Evolutionary conservation across 805 yeast genomes (phyloP), one percentile per base, ranked within the genome.

Genomic region (Lipomyces japonicus): DNA sequence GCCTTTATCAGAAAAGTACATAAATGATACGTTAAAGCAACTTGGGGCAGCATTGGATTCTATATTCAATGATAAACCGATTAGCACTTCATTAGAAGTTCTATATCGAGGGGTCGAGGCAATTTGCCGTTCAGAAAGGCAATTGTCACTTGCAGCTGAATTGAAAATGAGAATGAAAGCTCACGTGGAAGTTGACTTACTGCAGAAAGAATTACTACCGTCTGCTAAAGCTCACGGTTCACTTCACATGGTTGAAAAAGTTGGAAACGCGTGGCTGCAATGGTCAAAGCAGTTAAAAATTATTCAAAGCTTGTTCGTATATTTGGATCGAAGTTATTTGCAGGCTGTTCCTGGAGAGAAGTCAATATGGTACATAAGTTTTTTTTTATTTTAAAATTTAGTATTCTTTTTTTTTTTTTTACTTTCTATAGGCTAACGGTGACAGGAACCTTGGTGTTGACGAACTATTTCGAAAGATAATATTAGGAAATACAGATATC

Each of bases 71-170:
- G 42, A 53, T 18, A 39, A 30, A 12, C 36, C 46, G 5, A 31
- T 50, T 26, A 14, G 23, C 7, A 25, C 39, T 1, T 63, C 68
- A 4, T 57, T 60, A 24, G 68, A 65, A 35, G 64, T 56, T 28
- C 60, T 65, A 10, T 65, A 65, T 42, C 57, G 65, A 10, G 61
- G 64, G 10, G 67, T 63, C 12, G 69, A 64, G 53, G 58, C 59
- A 42, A 54, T 65, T 7, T 62, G 65, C 46, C 57, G 67, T 7
- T 57, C 53, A 25, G 65, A 56, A 42, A 57, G 51, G 41, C 55
- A 60, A 9, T 39, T 46, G 24, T 51, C 47, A 22, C 47, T 65
- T 7, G 61, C 64, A 62, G 51, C 51, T 25, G 36, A 51, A 37
- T 51, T 62, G 42, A 34, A 34, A 39, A 34, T 46, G 23, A 50